Evolutionary conservation across 257 asterid species (phyloP), one percentile per base, ranked within the genome.

Genomic region (Rhazya stricta): DNA sequence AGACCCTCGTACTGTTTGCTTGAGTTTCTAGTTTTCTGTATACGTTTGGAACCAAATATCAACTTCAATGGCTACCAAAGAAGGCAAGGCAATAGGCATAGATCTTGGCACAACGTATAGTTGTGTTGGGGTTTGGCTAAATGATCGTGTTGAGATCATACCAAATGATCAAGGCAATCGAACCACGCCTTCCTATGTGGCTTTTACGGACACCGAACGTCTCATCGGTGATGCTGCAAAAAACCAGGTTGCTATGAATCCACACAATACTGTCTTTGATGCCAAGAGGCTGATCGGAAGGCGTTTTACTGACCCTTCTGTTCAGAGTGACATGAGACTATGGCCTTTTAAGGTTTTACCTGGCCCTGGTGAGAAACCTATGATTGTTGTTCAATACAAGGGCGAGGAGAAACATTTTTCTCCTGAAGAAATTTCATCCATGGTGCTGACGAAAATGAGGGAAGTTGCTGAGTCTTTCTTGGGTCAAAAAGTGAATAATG

Each of bases 91-190:
- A 0, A 83, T 86, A 18, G 92, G 92, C 46, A 88, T 88, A 73
- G 92, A 88, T 80, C 83, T 88, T 5, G 92, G 90, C 73, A 86
- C 90, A 5, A 88, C 92, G 5, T 88, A 86, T 76, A 88, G 92
- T 50, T 86, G 92, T 75, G 92, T 88, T 58, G 92, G 92, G 1
- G 92, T 88, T 9, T 88, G 92, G 92, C 50, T 77, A 3, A 84
- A 86, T 73, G 90, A 84, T 76, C 87, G 89, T 36, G 92, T 88
- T 15, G 92, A 88, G 68, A 88, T 88, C 76, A 84, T 88, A 63
- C 90, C 92, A 0, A 88, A 86, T 71, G 90, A 88, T 54, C 92
- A 88, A 53, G 92, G 92, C 73, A 88, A 88, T 74, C 58, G 90
- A 9, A 88, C 92, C 19, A 88, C 90, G n/a, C 92, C 90, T 1